phyloP scores from a whole-genome alignment of 257 asterid genomes.

The Rauvolfia tetraphylla region DNA sequence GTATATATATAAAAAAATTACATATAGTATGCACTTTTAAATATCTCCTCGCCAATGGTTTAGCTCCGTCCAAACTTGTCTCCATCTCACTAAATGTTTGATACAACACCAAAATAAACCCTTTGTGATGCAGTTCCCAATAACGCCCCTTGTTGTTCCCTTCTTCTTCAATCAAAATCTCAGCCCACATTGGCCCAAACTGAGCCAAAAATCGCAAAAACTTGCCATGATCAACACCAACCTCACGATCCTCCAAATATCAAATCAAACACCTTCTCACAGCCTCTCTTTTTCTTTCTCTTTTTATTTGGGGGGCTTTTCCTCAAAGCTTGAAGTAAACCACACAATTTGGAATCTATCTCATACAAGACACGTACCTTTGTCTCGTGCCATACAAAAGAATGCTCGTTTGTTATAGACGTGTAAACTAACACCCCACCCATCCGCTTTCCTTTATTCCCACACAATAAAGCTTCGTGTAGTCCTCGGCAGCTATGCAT shows the following conservation, averaged over 20 bases:
- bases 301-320: background rate
- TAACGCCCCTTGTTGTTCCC: background rate
- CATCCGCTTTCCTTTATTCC: conserved; percentile 20
- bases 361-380: conserved; percentile 47
- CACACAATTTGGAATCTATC: conserved; percentile 35
- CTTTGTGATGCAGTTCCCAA: background rate
- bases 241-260: conserved; percentile 45
- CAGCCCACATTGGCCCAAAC: background rate
- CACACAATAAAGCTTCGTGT: conserved; percentile 18
- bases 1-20: too few relatives aligned
- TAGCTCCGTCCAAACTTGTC: conserved; percentile 21
- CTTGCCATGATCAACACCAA: conserved; percentile 33
- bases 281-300: conserved; percentile 19
- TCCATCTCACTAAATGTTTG: conserved; percentile 33
- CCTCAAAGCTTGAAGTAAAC: conserved; percentile 14
- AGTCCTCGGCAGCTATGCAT: conserved; percentile 13
- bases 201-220: conserved; percentile 21
- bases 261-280: conserved; percentile 11
- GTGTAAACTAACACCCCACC: conserved; percentile 55
- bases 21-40: conserved; percentile 8
- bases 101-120: conserved; percentile 4
- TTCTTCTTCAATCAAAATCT: background rate
- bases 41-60: conserved; percentile 21
- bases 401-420: conserved; percentile 25
- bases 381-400: conserved; percentile 53